A percentile compares a stretch with the other conserved stretches of the same genome.
These are phyloP conservation scores for Cryptosporidium viatorum DNA, from an alignment of 169 alveolate genomes.

Conservation along the genomic window DNA sequence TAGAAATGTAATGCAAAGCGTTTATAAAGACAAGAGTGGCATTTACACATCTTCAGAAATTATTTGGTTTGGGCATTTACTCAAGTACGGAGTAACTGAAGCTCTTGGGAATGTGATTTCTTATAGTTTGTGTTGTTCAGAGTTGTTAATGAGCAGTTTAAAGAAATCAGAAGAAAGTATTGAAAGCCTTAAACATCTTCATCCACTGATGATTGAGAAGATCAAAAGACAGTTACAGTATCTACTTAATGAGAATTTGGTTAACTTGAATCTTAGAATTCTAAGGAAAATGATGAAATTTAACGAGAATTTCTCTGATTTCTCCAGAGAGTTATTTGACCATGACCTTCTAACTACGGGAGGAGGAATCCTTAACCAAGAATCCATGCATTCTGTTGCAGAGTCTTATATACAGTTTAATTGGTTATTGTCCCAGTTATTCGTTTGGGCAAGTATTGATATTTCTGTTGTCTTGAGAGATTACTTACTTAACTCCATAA, in stretches of 20 bases:
- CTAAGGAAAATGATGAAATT: slow-evolving; percentile 7
- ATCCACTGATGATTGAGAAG: background rate
- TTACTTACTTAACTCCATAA: background rate
- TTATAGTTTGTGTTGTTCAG: slow-evolving; percentile 8
- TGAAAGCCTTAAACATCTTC: background rate
- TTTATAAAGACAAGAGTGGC: slow-evolving; percentile 13
- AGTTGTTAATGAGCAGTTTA: background rate
- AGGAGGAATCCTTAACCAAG: background rate
- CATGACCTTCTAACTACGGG: background rate
- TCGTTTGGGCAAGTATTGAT: slow-evolving; percentile 69
- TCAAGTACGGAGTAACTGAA: slow-evolving; percentile 48
- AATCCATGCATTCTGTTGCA: slow-evolving; percentile 24
- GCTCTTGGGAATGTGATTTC: slow-evolving; percentile 27
- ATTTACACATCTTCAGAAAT: slow-evolving; percentile 10
- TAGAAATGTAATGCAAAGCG: background rate
- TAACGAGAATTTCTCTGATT: slow-evolving; percentile 21
- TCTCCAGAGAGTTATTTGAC: slow-evolving; percentile 21
- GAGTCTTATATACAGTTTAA: slow-evolving; percentile 40
- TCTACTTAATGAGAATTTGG: slow-evolving; percentile 37
- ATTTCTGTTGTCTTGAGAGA: slow-evolving; percentile 19
- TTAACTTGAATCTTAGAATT: slow-evolving; percentile 10
- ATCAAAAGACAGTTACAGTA: background rate
- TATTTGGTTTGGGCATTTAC: slow-evolving; percentile 53
- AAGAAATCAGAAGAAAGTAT: slow-evolving; percentile 6
- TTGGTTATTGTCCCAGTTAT: slow-evolving; percentile 58